These are phyloP conservation scores for Leishmania lainsoni DNA, from an alignment of 208 protist species.

Conservation along the genomic window DNA sequence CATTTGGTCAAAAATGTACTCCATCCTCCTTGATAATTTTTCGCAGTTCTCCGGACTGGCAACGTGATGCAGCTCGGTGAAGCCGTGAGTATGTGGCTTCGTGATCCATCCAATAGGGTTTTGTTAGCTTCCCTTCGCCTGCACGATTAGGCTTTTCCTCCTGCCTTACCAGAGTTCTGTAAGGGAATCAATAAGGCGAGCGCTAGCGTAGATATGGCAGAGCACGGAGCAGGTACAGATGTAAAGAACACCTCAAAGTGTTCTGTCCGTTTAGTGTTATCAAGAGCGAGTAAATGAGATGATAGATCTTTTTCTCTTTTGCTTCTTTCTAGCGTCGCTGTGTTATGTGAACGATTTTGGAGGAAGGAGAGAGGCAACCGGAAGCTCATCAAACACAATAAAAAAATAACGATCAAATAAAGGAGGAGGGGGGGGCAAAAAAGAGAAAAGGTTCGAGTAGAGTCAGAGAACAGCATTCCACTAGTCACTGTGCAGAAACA, in stretches of 20 bases:
- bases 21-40: slow-evolving; percentile 34
- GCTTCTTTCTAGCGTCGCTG: background rate
- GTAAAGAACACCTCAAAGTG: slow-evolving; percentile 1
- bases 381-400: background rate
- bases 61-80: background rate
- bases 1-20: slow-evolving; percentile 67
- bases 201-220: background rate
- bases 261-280: background rate
- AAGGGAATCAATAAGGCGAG: background rate
- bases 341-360: background rate
- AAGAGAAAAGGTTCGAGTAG: slow-evolving; percentile 5
- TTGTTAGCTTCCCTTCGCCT: background rate
- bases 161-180: background rate
- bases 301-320: background rate
- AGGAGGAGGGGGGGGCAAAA: background rate
- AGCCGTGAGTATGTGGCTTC: slow-evolving; percentile 4
- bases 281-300: slow-evolving; percentile 3
- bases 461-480: background rate
- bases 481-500: background rate
- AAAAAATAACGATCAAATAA: background rate
- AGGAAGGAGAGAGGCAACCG: background rate
- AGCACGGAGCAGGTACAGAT: background rate
- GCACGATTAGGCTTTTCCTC: background rate
- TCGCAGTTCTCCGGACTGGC: background rate
- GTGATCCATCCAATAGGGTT: background rate